Evolutionary conservation across 306 rosid species (phyloP).

Genomic region (Hippophae tibetana): DNA sequence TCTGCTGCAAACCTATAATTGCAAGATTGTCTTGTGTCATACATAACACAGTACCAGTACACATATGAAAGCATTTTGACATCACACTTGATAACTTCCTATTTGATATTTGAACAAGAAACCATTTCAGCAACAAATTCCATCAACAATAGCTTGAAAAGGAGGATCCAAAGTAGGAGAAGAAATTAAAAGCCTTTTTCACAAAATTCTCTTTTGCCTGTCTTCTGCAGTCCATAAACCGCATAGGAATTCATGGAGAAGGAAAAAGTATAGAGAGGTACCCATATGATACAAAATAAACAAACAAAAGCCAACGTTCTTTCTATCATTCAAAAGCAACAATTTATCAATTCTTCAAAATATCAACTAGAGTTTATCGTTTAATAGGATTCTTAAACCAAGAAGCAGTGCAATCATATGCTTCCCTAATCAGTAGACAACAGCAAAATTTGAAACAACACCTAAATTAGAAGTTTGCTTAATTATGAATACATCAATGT

Average conservation of each 20-base stretch:
- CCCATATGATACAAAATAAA: background rate
- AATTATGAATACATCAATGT: too few relatives aligned
- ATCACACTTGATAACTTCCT: background rate
- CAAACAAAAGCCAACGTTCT: background rate
- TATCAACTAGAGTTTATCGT: background rate
- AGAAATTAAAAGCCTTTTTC: background rate
- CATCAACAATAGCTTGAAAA: background rate
- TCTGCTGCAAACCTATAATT: conserved; percentile 75
- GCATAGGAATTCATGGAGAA: background rate
- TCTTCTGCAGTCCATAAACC: background rate
- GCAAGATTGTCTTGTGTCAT: background rate
- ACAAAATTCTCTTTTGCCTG: background rate
- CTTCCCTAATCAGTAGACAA: too few relatives aligned
- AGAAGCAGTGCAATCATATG: too few relatives aligned
- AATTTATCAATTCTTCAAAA: background rate
- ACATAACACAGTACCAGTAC: background rate
- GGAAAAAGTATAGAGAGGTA: background rate
- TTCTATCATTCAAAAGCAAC: background rate
- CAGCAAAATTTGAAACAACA: too few relatives aligned
- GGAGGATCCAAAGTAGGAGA: conserved; percentile 3
- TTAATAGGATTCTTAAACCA: too few relatives aligned
- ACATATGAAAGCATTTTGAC: background rate
- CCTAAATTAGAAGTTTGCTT: too few relatives aligned
- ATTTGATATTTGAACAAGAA: background rate
- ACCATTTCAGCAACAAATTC: background rate